Conservation (phyloP, 768 basidiomycete species). For the Flagelloscypha sp. region DNA sequence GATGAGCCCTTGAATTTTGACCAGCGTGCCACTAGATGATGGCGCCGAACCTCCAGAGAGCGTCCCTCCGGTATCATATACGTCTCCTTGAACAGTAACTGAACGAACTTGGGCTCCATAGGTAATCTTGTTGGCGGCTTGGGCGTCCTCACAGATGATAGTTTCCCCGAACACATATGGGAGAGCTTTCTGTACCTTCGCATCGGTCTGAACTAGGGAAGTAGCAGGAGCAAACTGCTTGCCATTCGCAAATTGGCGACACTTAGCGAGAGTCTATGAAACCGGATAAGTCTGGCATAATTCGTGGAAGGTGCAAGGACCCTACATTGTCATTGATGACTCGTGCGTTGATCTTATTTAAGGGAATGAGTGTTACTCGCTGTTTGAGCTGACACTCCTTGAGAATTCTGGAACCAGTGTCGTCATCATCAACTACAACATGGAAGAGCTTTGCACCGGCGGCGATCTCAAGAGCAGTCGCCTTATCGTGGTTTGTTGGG, state of each 20-base stretch:
- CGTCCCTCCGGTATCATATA: constrained; percentile 94
- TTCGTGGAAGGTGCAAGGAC: neutral
- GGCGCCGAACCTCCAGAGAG: constrained; percentile 89
- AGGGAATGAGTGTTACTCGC: constrained; percentile 87
- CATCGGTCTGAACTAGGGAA: constrained; percentile 80
- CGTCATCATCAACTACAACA: constrained; percentile 88
- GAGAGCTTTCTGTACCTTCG: constrained; percentile 83
- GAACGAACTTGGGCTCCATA: constrained; percentile 71
- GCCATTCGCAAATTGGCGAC: constrained; percentile 68
- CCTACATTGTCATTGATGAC: constrained; percentile 42
- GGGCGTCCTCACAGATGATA: constrained; percentile 83
- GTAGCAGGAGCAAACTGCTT: constrained; percentile 79
- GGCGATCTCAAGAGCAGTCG: constrained; percentile 88
- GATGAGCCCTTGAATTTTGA: constrained; percentile 78
- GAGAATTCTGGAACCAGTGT: constrained; percentile 77
- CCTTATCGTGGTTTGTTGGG: constrained; percentile 60
- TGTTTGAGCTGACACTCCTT: constrained; percentile 72
- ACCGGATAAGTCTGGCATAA: neutral
- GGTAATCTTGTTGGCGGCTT: constrained; percentile 80
- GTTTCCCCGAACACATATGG: constrained; percentile 90
- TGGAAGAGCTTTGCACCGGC: constrained; percentile 88
- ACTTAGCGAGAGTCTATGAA: constrained; percentile 62
- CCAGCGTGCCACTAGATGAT: constrained; percentile 58
- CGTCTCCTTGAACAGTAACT: constrained; percentile 90
- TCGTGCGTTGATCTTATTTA: constrained; percentile 80